Conservation (phyloP, 1,139 yeast genomes). For the Nakaseomyces delphensis region DNA sequence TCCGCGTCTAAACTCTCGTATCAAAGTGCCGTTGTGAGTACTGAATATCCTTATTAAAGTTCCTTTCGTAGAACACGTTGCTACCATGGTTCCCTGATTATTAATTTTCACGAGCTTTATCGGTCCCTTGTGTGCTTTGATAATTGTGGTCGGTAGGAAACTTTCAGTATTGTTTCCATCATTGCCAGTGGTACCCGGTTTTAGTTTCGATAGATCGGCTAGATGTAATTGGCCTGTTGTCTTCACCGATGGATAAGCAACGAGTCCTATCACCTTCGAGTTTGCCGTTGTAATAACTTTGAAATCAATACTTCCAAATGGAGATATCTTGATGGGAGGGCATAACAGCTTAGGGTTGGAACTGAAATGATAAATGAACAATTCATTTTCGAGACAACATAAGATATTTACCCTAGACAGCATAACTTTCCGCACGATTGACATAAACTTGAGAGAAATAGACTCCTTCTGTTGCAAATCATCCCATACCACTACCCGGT, state of each 20-base stretch:
- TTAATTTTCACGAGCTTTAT: conserved; percentile 63
- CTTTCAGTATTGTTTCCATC: conserved; percentile 42
- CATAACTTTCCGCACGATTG: conserved; percentile 65
- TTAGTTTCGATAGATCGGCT: conserved; percentile 59
- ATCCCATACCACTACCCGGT: conserved; percentile 82
- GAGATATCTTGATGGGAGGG: conserved; percentile 36
- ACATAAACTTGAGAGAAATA: conserved; percentile 63
- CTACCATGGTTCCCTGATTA: conserved; percentile 67
- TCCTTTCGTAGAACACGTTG: conserved; percentile 83
- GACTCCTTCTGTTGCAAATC: conserved; percentile 73
- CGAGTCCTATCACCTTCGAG: conserved; percentile 13
- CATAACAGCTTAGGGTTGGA: conserved; percentile 67
- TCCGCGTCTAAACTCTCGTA: conserved; percentile 83
- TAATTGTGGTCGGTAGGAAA: conserved; percentile 34
- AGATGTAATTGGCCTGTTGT: conserved; percentile 66
- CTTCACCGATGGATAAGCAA: conserved; percentile 24
- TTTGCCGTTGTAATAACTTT: conserved; percentile 9
- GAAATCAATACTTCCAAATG: conserved; percentile 23
- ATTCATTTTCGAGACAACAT: conserved; percentile 58
- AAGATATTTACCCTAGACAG: conserved; percentile 68
- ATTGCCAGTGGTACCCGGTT: conserved; percentile 46
- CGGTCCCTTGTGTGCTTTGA: conserved; percentile 73
- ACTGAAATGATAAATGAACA: conserved; percentile 70
- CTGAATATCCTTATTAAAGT: conserved; percentile 76
- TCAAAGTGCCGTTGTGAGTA: conserved; percentile 59